Evolutionary conservation across 805 yeast species (phyloP).

Genomic region (Suhomyces kilbournensis): DNA sequence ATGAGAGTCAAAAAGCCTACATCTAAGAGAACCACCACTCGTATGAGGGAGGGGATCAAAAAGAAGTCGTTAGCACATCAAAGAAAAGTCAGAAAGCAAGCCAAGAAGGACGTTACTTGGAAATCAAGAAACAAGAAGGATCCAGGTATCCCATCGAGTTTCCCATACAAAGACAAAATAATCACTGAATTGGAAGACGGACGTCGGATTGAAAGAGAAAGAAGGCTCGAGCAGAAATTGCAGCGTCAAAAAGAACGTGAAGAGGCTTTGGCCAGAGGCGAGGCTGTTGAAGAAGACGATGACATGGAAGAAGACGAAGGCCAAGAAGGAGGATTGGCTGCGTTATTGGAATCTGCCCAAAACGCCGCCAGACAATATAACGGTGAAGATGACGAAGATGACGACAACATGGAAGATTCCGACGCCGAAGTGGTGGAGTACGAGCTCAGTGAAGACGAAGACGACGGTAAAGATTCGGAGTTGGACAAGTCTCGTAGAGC

Average conservation of each 20-base stretch:
- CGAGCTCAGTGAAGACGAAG: constrained; percentile 39
- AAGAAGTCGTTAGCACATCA: constrained; percentile 92
- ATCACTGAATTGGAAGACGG: constrained; percentile 66
- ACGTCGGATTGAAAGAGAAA: constrained; percentile 55
- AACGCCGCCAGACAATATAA: constrained; percentile 75
- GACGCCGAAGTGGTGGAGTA: constrained; percentile 44
- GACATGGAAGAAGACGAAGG: constrained; percentile 37
- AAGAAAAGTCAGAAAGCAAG: constrained; percentile 74
- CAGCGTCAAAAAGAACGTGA: constrained; percentile 49
- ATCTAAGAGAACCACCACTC: constrained; percentile 86
- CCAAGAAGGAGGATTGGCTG: constrained; percentile 60
- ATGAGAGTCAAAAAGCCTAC: constrained; percentile 62
- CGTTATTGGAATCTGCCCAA: constrained; percentile 86
- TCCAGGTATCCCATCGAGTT: constrained; percentile 91
- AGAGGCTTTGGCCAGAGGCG: constrained; percentile 38
- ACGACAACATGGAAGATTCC: constrained; percentile 25
- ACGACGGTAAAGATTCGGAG: constrained; percentile 45
- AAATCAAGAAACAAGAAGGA: constrained; percentile 79
- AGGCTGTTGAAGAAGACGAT: constrained; percentile 32
- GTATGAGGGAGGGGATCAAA: constrained; percentile 93
- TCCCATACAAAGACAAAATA: constrained; percentile 89
- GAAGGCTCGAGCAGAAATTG: constrained; percentile 47
- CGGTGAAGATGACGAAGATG: constrained; percentile 47
- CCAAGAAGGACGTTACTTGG: constrained; percentile 95
- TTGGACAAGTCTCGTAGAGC: constrained; percentile 81